Base-by-base conservation (phyloP, 192 early-diverging fungal genomes). In the Cladochytrium replicatum region DNA sequence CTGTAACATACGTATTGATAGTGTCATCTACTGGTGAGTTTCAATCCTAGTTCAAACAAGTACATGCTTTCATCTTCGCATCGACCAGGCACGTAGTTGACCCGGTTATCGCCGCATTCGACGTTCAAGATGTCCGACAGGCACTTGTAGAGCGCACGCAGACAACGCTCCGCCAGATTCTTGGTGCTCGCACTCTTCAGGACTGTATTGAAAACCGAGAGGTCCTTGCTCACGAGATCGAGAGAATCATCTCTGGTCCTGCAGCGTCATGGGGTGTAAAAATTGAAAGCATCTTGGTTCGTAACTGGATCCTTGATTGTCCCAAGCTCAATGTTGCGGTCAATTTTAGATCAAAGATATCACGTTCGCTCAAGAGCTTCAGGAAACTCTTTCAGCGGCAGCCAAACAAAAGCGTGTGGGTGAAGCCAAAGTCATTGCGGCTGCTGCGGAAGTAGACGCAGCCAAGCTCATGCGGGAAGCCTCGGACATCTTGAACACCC, bases 391-490 rank as follows among this genome's bases (percentile, higher is more conserved):
- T 30, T 80, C 87, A 11, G 81, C 89, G 1, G 92, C 91, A 6
- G 90, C 90, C 28, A 88, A 89, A 51, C 83, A 86, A 46, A 82
- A 89, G 57, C 69, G 92, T n/a, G 73, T 93, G 44, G 92, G 86
- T 27, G 81, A 92, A 64, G 78, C 81, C 50, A 93, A 92, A 72
- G 75, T 93, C 34, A 96, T 96, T 63, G 80, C 86, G 22, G 89
- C 91, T 1, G 54, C 79, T 54, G 89, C 91, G 1, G 72, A 74
- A 42, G 89, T 91, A 8, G 84, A 91, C 48, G 65, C 83, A 29
- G 88, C 91, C 1, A 91, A 87, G 56, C 61, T 95, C 24, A 91
- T 93, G 88, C 77, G 88, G 26, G 83, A 93, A 60, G 89, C 90
- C n/a, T 82, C 91, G 0, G 88, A 93, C 54, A 86, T 93, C 34